Percentiles rank a stretch among this genome's conserved stretches.
Evolutionary conservation across 1,139 yeast genomes (phyloP).

Genomic region (Casaregolazyma lundiana): DNA sequence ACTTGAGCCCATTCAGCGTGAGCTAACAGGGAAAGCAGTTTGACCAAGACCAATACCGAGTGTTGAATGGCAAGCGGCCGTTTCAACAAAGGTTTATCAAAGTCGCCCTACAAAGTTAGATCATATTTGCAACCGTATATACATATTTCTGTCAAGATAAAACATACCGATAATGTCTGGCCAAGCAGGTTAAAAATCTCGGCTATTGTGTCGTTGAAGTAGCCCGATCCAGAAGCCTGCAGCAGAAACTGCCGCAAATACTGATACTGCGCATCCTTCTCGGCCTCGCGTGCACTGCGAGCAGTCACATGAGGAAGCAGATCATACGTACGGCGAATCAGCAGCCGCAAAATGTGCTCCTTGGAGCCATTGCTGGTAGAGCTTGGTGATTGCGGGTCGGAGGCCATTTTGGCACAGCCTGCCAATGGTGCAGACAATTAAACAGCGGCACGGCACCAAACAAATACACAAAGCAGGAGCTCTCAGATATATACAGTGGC

Average conservation of each 20-base stretch:
- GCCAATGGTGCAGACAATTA: no score
- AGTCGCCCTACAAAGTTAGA: constrained; percentile 7
- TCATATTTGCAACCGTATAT: no score
- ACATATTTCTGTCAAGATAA: constrained; percentile 1
- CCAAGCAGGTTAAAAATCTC: not conserved
- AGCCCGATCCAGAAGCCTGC: constrained; percentile 21
- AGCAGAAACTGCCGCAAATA: constrained; percentile 22
- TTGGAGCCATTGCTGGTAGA: not conserved
- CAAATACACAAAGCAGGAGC: not conserved
- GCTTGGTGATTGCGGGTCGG: not conserved
- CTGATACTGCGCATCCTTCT: constrained; percentile 22
- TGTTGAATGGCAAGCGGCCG: constrained; percentile 6
- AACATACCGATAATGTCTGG: constrained; percentile 3
- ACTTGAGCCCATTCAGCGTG: constrained; percentile 32
- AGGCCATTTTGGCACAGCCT: not conserved
- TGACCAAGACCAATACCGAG: constrained; percentile 24
- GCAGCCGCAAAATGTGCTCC: not conserved
- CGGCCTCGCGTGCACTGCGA: constrained; percentile 25
- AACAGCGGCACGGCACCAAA: no score
- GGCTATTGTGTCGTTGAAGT: constrained; percentile 21
- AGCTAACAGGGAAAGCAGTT: constrained; percentile 31
- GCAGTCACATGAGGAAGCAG: constrained; percentile 28
- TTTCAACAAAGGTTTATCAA: constrained; percentile 1
- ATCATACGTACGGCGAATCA: not conserved
- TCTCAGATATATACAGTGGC: no score